A percentile compares a stretch with the other conserved stretches of the same genome.
phyloP scores from a whole-genome alignment of 192 early-diverging fungal species.

The Rhizophagus clarus region DNA sequence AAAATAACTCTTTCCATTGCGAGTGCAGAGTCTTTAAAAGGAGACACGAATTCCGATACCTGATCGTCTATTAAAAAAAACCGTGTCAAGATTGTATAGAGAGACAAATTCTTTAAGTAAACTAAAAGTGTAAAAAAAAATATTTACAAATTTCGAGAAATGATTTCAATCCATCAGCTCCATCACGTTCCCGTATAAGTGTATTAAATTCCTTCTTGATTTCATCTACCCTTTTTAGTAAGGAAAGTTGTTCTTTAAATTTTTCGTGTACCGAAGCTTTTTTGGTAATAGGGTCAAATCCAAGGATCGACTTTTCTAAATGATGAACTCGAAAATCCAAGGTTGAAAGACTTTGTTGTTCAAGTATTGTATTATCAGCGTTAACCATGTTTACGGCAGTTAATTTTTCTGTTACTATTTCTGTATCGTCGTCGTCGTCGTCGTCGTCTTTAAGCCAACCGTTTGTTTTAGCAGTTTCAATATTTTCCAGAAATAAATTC shows the following conservation, averaged over 20 bases:
- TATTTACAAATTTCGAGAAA: slow-evolving; percentile 45
- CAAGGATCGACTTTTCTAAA: slow-evolving; percentile 23
- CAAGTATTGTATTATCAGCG: slow-evolving; percentile 16
- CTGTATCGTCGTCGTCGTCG: neutral
- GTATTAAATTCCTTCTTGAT: slow-evolving; percentile 37
- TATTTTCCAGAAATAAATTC: slow-evolving; percentile 5
- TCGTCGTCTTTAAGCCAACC: neutral
- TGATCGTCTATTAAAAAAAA: slow-evolving; percentile 20
- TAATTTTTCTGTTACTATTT: slow-evolving; percentile 1
- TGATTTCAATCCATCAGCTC: slow-evolving; percentile 31
- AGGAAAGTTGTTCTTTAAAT: neutral
- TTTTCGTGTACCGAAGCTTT: slow-evolving; percentile 12
- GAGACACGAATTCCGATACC: slow-evolving; percentile 15
- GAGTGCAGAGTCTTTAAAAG: slow-evolving; percentile 24
- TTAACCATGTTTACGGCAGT: slow-evolving; percentile 22
- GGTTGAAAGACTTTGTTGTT: neutral
- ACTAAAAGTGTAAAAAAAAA: neutral
- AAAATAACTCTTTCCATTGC: slow-evolving; percentile 44
- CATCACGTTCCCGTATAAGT: slow-evolving; percentile 39
- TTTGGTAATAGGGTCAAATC: slow-evolving; percentile 14
- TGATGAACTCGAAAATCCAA: slow-evolving; percentile 30
- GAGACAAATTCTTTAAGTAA: neutral
- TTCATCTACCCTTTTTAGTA: slow-evolving; percentile 30
- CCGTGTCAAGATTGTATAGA: neutral
- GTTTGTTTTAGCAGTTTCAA: slow-evolving; percentile 10